Percentiles rank a stretch among this genome's conserved stretches.
Evolutionary conservation across 1,139 yeast genomes (phyloP).

Genomic region (Yamadazyma mexicana): DNA sequence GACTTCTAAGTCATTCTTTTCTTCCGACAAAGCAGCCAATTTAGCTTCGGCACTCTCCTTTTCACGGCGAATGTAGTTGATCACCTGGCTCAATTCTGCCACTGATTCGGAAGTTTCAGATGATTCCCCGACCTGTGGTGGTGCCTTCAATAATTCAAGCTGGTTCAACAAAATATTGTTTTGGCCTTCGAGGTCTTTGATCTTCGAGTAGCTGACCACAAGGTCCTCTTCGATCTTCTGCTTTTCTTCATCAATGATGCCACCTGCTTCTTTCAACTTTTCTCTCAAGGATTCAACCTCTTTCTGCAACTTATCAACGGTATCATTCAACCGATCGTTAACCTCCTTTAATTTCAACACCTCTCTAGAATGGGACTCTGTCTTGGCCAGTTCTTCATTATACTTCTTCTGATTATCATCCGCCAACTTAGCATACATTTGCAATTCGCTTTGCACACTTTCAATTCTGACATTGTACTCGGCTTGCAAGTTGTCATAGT

Average conservation of each 20-base stretch:
- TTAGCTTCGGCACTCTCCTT: slow-evolving; percentile 72
- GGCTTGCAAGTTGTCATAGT: slow-evolving; percentile 34
- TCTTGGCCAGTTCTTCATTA: slow-evolving; percentile 57
- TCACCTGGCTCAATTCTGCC: slow-evolving; percentile 46
- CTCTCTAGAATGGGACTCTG: slow-evolving; percentile 52
- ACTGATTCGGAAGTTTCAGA: slow-evolving; percentile 23
- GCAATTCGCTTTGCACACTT: slow-evolving; percentile 43
- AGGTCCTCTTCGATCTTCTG: slow-evolving; percentile 54
- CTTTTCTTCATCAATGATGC: slow-evolving; percentile 22
- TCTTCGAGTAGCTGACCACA: slow-evolving; percentile 41
- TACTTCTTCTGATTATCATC: slow-evolving; percentile 54
- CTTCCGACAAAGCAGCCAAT: slow-evolving; percentile 49
- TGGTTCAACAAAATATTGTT: slow-evolving; percentile 70
- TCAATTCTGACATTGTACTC: slow-evolving; percentile 36
- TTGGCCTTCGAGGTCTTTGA: slow-evolving; percentile 63
- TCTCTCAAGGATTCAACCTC: slow-evolving; percentile 19
- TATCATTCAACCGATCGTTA: slow-evolving; percentile 33
- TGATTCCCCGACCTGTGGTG: slow-evolving; percentile 11
- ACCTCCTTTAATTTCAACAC: slow-evolving; percentile 47
- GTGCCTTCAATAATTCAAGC: slow-evolving; percentile 48
- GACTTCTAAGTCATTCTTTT: slow-evolving; percentile 47
- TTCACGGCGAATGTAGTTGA: slow-evolving; percentile 69
- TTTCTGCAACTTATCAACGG: slow-evolving; percentile 33
- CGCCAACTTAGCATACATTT: slow-evolving; percentile 50
- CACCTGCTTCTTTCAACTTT: slow-evolving; percentile 27